Base-by-base conservation (phyloP, 495 filamentous ascomycete species). In the Mytilinidion resinicola region DNA sequence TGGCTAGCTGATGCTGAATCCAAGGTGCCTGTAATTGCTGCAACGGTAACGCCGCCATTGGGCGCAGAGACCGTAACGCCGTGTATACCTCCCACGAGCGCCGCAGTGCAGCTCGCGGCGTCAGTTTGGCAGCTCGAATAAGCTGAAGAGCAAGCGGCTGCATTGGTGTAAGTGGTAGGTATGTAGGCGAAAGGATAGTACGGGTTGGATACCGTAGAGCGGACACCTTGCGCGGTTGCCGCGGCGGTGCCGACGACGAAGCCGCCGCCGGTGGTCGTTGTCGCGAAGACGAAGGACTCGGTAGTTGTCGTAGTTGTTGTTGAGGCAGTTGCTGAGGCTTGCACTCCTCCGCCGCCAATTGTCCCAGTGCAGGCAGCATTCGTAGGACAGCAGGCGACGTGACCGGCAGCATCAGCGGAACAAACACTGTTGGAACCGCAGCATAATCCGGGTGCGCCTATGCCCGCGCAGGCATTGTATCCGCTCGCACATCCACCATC, bases 111-210 rank as follows among this genome's bases (percentile, higher is more conserved):
- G 33, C 75, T 78, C 15, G 74, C 72, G 63, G 84, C 86, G 64
- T 88, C 85, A 36, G 73, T 76, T 65, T 81, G 75, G 67, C 87
- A 91, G 47, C 80, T 74, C 38, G 76, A 80, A 69, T 85, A 81
- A 63, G 87, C 87, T 11, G 82, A 80, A 1, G 84, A 80, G 72
- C 87, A 91, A 9, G 75, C 74, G n/a, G 74, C 80, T 15, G 78
- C 71, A 59, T 87, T 81, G 48, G 74, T 66, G 60, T 88, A 88
- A 42, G 78, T 78, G 0, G 87, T 89, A 34, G 83, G 82, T 53
- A 89, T 76, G 62, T 78, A 79, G 35, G 85, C 74, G 67, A 88
- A 89, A 11, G 84, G 79, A 65, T 85, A 91, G 69, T 77, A 83
- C 15, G 69, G 53, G 62, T 85, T 84, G 41, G 75, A 36, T 59